A percentile compares a stretch with the other conserved stretches of the same genome.
Conservation (phyloP, 805 yeast genomes). For the Barnettozyma californica region DNA sequence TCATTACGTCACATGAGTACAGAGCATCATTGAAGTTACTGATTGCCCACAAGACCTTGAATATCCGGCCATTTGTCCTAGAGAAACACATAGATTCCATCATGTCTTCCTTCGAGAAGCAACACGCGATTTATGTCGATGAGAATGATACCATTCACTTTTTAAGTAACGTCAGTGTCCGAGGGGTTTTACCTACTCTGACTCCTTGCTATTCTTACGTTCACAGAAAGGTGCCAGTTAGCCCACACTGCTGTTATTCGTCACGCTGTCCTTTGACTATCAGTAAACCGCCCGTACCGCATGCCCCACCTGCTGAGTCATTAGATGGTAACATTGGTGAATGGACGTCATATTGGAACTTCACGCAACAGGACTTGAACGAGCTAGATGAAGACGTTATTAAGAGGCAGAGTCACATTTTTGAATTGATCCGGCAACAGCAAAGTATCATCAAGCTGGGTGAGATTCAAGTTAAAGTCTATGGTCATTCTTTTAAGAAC, state of each 20-base stretch:
- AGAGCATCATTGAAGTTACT: slow-evolving; percentile 47
- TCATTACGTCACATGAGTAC: slow-evolving; percentile 46
- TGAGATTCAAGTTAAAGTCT: slow-evolving; percentile 54
- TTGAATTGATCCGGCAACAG: slow-evolving; percentile 68
- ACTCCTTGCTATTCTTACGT: slow-evolving; percentile 41
- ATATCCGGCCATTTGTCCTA: slow-evolving; percentile 43
- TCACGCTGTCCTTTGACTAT: slow-evolving; percentile 30
- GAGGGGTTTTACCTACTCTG: slow-evolving; percentile 41
- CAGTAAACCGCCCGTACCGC: slow-evolving; percentile 20
- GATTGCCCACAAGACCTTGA: slow-evolving; percentile 45
- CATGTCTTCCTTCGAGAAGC: slow-evolving; percentile 35
- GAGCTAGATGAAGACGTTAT: slow-evolving; percentile 46
- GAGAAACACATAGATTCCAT: slow-evolving; percentile 48
- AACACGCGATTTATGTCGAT: slow-evolving; percentile 39
- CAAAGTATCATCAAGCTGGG: slow-evolving; percentile 66
- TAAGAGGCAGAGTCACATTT: slow-evolving; percentile 69
- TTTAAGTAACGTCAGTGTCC: slow-evolving; percentile 26
- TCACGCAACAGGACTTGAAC: slow-evolving; percentile 48
- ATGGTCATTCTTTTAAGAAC: slow-evolving; percentile 38
- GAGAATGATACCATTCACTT: slow-evolving; percentile 24
- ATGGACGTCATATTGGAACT: slow-evolving; percentile 66
- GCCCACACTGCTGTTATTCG: slow-evolving; percentile 27
- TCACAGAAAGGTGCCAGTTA: slow-evolving; percentile 17
- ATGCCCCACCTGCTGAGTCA: slow-evolving; percentile 14
- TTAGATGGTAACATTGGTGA: slow-evolving; percentile 33